These are phyloP conservation scores for Sesbania bispinosa DNA, from an alignment of 306 rosid genomes.

Conservation along the genomic window DNA sequence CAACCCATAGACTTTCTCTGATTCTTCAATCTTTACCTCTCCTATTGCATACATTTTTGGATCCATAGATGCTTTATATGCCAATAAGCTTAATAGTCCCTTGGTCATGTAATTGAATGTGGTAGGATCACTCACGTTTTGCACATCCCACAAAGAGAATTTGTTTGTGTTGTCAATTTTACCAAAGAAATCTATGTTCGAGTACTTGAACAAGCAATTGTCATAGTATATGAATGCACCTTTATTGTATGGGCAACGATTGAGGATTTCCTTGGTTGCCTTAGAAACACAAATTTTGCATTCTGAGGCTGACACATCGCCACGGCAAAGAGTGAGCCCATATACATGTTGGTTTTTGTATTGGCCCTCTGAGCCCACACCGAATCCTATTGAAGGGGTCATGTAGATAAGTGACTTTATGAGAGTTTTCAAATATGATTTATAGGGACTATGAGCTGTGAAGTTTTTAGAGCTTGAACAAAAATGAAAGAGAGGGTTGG, in stretches of 20 bases:
- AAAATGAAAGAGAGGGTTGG: conserved; percentile 35
- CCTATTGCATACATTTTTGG: conserved; percentile 16
- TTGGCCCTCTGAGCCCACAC: neutral
- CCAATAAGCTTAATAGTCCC: neutral
- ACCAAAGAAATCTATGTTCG: conserved; percentile 28
- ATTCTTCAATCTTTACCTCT: neutral
- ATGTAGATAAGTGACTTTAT: neutral
- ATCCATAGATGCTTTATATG: neutral
- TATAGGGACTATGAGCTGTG: conserved; percentile 28
- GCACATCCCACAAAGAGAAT: neutral
- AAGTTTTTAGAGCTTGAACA: conserved; percentile 44
- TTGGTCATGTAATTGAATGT: neutral
- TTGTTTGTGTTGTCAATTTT: conserved; percentile 4
- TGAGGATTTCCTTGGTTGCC: conserved; percentile 7
- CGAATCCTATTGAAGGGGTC: conserved; percentile 29
- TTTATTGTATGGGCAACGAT: conserved; percentile 17
- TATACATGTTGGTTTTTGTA: neutral
- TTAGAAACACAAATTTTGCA: conserved; percentile 27
- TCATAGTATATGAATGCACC: conserved; percentile 28
- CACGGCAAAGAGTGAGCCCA: conserved; percentile 33
- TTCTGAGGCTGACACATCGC: conserved; percentile 26
- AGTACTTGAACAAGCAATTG: conserved; percentile 28
- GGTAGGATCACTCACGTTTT: neutral
- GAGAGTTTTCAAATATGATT: neutral
- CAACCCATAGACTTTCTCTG: conserved; percentile 20